Evolutionary conservation across 768 basidiomycete species (phyloP).

Genomic region (Crepidotus variabilis): DNA sequence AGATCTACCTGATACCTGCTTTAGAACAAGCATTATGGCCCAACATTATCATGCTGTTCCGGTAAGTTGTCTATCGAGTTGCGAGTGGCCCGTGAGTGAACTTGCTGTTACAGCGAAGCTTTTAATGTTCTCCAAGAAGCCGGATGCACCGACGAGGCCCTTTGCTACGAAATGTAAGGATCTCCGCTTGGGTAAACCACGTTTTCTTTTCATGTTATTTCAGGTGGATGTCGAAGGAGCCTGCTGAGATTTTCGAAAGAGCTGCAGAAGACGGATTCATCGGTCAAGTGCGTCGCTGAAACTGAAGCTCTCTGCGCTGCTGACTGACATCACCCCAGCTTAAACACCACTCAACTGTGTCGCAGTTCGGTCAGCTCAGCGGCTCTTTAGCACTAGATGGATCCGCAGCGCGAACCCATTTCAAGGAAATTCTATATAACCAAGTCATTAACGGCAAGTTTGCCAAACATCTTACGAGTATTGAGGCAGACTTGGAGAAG

Average conservation of each 20-base stretch:
- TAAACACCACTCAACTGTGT: constrained; percentile 58
- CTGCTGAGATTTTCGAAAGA: constrained; percentile 65
- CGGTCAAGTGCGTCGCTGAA: constrained; percentile 34
- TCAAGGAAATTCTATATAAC: constrained; percentile 55
- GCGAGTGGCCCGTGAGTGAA: neutral
- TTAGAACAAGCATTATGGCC: constrained; percentile 63
- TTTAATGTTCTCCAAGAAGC: constrained; percentile 61
- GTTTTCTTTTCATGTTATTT: neutral
- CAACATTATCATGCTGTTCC: constrained; percentile 61
- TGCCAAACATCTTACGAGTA: constrained; percentile 47
- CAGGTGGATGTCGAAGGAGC: constrained; percentile 74
- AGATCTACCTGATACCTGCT: neutral
- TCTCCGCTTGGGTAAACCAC: neutral
- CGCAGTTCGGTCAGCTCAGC: constrained; percentile 59
- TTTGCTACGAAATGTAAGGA: constrained; percentile 62
- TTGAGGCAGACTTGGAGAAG: constrained; percentile 54
- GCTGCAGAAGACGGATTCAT: constrained; percentile 68
- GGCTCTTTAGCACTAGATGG: constrained; percentile 57
- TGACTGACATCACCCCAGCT: constrained; percentile 28
- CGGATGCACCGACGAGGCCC: constrained; percentile 62
- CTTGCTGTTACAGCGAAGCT: constrained; percentile 37
- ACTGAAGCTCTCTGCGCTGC: neutral
- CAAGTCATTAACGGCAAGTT: constrained; percentile 63
- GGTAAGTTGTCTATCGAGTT: constrained; percentile 25
- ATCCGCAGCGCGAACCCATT: constrained; percentile 43